Evolutionary conservation across 1,284 basidiomycete species (phyloP), one percentile per base, ranked within the genome.

Genomic region (Xerocomus nothofagi): DNA sequence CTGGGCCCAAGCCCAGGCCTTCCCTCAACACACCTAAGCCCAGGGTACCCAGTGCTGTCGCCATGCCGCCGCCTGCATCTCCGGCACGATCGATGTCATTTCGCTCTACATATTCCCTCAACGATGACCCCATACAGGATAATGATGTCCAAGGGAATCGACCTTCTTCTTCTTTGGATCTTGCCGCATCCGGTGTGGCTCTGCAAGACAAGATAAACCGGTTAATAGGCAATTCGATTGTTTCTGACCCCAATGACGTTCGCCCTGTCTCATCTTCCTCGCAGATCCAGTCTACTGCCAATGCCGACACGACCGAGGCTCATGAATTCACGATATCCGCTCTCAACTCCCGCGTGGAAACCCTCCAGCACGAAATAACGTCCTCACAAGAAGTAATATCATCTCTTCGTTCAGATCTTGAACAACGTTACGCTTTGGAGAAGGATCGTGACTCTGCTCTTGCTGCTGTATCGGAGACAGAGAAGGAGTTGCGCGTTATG

Each of bases 1-100:
- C 63, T 4, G 70, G 66, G 6, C 30, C 55, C 51, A 81, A 76
- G 58, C 64, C 71, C 41, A 73, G 82, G 54, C 63, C 77, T 17
- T 73, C 78, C 18, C 60, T 77, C 32, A 74, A 65, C 50, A 84
- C 82, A 10, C 82, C 84, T 32, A 78, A 82, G 32, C 73, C 78
- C 12, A 76, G 86, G 39, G 63, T 88, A 53, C 84, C 86, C n/a
- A 88, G 85, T 58, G 73, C 78, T n/a, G 66, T 86, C 29, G 82
- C 84, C 3, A 90, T 89, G 86, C 88, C 87, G 3, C 88, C 88
- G 3, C 88, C 88, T 14, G 73, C 81, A 0, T 85, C 84, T 12
- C 85, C 85, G 12, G 62, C 48, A 31, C 66, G 60, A 46, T 60
- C 61, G 29, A 38, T 15, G 66, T 72, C 39, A 55, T 66, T 49